These are phyloP conservation scores for Trichaptum fuscoviolaceum DNA, from an alignment of 768 basidiomycete genomes.

Conservation along the genomic window DNA sequence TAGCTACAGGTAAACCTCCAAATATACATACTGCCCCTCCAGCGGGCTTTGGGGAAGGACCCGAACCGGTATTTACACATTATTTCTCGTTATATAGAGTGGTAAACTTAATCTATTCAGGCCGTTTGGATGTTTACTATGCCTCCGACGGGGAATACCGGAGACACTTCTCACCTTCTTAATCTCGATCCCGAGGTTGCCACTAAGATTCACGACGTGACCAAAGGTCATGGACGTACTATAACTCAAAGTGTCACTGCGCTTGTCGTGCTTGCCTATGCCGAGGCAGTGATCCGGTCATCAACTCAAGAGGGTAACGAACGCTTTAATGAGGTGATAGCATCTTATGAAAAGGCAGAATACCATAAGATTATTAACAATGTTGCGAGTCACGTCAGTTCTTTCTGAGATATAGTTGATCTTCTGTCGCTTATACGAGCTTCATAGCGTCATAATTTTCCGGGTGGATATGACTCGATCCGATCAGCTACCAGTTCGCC, in stretches of 20 bases:
- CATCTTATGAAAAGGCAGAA: background rate
- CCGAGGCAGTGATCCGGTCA: background rate
- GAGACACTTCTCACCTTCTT: background rate
- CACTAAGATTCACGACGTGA: background rate
- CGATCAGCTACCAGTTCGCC: background rate
- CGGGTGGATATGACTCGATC: background rate
- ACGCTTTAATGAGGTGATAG: background rate
- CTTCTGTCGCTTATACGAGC: background rate
- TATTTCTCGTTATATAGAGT: background rate
- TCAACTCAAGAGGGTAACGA: background rate
- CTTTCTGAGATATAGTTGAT: background rate
- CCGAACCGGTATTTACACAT: background rate
- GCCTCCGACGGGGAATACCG: background rate
- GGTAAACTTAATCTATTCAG: background rate
- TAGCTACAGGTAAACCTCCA: background rate
- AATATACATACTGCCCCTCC: background rate
- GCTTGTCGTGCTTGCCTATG: background rate
- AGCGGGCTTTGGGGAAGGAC: background rate
- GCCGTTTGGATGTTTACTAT: background rate
- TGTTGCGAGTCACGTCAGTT: background rate
- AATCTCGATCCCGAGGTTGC: background rate
- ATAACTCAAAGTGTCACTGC: background rate
- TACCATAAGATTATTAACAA: background rate
- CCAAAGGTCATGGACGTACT: background rate
- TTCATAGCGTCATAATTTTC: background rate